phyloP scores from a whole-genome alignment of 2,329 filamentous ascomycete genomes.

The Grosmannia serpens region DNA sequence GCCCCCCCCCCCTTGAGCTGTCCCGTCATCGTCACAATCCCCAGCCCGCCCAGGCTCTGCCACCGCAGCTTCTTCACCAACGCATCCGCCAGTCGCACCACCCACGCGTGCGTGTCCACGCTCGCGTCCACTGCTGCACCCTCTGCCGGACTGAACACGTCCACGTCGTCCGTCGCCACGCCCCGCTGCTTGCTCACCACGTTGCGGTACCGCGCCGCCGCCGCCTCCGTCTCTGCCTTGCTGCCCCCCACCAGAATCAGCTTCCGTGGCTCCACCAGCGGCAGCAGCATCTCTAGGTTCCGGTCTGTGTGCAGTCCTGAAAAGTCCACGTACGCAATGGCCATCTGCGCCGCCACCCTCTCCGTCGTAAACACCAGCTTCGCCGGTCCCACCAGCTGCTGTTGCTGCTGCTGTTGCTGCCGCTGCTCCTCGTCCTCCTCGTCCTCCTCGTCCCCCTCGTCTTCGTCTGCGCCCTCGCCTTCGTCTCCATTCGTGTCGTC shows the following conservation, averaged over 20 bases:
- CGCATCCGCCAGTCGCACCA: slow-evolving; percentile 74
- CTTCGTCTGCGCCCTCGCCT: slow-evolving; percentile 24
- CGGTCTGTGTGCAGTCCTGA: slow-evolving; percentile 86
- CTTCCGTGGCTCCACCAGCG: slow-evolving; percentile 86
- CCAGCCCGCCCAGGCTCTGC: slow-evolving; percentile 84
- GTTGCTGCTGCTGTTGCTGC: slow-evolving; percentile 43
- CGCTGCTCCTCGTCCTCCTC: slow-evolving; percentile 33
- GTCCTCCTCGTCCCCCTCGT: slow-evolving; percentile 12
- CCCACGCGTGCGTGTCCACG: slow-evolving; percentile 96
- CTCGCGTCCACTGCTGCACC: slow-evolving; percentile 74
- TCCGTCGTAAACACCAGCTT: slow-evolving; percentile 59
- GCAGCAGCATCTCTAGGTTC: slow-evolving; percentile 87
- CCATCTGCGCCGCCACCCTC: slow-evolving; percentile 56
- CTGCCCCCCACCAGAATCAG: slow-evolving; percentile 82
- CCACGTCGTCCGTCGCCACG: slow-evolving; percentile 37
- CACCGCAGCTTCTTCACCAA: slow-evolving; percentile 82
- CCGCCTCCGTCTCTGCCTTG: slow-evolving; percentile 61
- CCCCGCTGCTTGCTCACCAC: slow-evolving; percentile 39
- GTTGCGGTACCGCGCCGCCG: slow-evolving; percentile 71
- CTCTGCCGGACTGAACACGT: slow-evolving; percentile 73
- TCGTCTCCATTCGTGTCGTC: neutral
- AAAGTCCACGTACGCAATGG: slow-evolving; percentile 83
- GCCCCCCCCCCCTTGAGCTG: slow-evolving; percentile 32
- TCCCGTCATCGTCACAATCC: slow-evolving; percentile 87
- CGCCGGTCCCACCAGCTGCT: slow-evolving; percentile 52